Percentiles rank a stretch among this genome's conserved stretches.
These are phyloP conservation scores for Bremia lactucae DNA, from an alignment of 352 stramenopile species.

Conservation along the genomic window DNA sequence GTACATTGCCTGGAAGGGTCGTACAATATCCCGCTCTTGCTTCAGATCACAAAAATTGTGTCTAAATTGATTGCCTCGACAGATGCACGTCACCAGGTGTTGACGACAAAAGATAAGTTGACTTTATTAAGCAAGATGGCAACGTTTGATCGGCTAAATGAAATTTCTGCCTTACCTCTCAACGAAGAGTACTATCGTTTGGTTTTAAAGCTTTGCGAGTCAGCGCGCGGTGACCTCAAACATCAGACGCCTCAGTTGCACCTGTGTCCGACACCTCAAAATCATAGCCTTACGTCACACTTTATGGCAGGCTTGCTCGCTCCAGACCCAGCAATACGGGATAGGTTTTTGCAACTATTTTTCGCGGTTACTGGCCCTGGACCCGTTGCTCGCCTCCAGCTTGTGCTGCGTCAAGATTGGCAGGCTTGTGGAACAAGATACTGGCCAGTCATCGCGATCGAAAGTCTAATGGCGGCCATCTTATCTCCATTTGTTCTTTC, in stretches of 20 bases:
- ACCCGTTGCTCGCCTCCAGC: conserved; percentile 44
- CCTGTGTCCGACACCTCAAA: conserved; percentile 47
- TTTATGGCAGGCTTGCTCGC: conserved; percentile 74
- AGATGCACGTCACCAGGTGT: conserved; percentile 40
- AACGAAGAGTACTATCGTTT: conserved; percentile 73
- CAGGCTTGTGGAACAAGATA: conserved; percentile 78
- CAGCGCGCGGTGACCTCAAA: conserved; percentile 38
- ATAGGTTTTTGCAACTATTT: conserved; percentile 70
- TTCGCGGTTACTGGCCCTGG: conserved; percentile 29
- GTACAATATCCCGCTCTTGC: conserved; percentile 68
- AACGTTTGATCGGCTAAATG: conserved; percentile 75
- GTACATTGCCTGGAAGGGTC: conserved; percentile 81
- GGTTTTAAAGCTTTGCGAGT: conserved; percentile 66
- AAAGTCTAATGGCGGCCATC: conserved; percentile 54
- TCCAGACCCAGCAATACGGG: conserved; percentile 46
- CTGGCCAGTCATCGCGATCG: conserved; percentile 72
- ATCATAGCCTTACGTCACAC: conserved; percentile 56
- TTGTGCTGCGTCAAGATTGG: conserved; percentile 78
- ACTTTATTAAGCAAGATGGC: conserved; percentile 79
- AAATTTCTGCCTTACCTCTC: conserved; percentile 74
- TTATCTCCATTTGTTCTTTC: conserved; percentile 13
- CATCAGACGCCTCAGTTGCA: conserved; percentile 49
- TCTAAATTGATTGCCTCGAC: conserved; percentile 45
- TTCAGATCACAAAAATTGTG: conserved; percentile 79
- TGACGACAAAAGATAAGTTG: conserved; percentile 84